Evolutionary conservation across 2,329 filamentous ascomycete genomes (phyloP).

Genomic region (Orbilia brochopaga): DNA sequence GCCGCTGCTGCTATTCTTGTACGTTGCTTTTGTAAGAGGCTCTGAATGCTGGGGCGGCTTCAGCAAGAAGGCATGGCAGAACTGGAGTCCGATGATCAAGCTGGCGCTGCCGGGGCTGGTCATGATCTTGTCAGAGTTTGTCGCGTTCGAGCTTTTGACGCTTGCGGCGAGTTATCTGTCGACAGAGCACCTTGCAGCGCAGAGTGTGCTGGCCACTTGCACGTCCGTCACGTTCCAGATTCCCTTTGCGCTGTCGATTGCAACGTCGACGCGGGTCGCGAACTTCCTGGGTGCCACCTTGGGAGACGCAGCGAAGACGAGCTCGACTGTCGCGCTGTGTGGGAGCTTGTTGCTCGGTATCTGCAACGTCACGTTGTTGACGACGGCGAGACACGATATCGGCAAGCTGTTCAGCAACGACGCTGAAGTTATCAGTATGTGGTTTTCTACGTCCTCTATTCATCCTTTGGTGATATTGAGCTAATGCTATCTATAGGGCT

Average conservation of each 20-base stretch:
- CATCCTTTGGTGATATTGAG: not conserved
- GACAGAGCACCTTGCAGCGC: constrained; percentile 68
- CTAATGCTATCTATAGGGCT: constrained; percentile 58
- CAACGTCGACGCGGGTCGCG: constrained; percentile 83
- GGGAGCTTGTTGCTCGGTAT: constrained; percentile 74
- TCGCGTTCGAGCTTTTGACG: constrained; percentile 90
- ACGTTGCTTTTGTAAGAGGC: constrained; percentile 74
- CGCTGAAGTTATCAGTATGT: constrained; percentile 66
- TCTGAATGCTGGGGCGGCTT: constrained; percentile 82
- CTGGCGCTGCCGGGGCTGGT: constrained; percentile 86
- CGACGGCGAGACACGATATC: constrained; percentile 72
- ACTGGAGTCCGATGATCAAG: constrained; percentile 72
- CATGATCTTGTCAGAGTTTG: constrained; percentile 92
- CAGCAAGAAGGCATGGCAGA: constrained; percentile 70
- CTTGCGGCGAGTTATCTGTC: constrained; percentile 81
- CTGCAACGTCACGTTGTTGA: constrained; percentile 76
- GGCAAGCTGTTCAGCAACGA: constrained; percentile 80
- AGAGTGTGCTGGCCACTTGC: constrained; percentile 81
- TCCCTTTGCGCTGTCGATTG: constrained; percentile 88
- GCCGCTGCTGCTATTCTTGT: constrained; percentile 73
- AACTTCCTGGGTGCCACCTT: constrained; percentile 90
- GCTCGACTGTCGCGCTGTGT: constrained; percentile 65
- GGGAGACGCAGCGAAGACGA: constrained; percentile 77
- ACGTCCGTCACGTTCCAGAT: constrained; percentile 85
- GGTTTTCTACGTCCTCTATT: not conserved